Base-by-base conservation (phyloP, 1,284 basidiomycete species). In the Cryptococcus sp. region DNA sequence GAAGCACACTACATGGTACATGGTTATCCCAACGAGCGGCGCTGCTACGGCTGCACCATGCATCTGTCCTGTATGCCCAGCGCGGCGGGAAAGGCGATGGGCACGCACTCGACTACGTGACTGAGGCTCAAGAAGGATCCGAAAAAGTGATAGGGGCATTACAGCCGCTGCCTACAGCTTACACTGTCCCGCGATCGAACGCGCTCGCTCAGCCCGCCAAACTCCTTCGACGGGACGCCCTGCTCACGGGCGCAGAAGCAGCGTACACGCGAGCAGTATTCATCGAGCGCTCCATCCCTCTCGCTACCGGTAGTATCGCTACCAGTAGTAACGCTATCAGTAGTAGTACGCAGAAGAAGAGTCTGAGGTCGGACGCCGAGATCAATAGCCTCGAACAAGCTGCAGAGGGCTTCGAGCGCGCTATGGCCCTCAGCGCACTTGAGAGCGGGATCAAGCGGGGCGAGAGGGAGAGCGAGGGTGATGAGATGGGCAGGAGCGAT, bases 21-120 rank as follows among this genome's bases (percentile, higher is more conserved):
- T 90, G 85, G 75, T 75, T 90, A 41, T 82, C 87, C 40, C 88
- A 91, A 58, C 87, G 89, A 23, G 83, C 85, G 5, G 85, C 90
- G 5, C 78, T 92, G 3, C 77, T 92, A 47, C 85, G 84, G 3
- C 82, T 90, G 19, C 89, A 93, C 70, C 83, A 85, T 16, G 88
- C 88, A 0, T 88, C 90, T 69, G 88, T 92, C 8, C 76, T 84
- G 5, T 83, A 88, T 67, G 88, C 86, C 6, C 16, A 60, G 42
- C 30, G 13, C 8, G 27, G 55, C 19, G 15, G 46, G 5, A 58
- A 16, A 56, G 57, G 25, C 25, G 27, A n/a, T 17, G 8, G 16
- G 17, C 38, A 48, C 23, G 30, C 87, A 0, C 77, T 89, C 30
- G 82, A 85, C 57, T 83, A 84, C 75, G 78, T 89, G 27, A 79